Percentiles rank a stretch among this genome's conserved stretches.
phyloP scores from a whole-genome alignment of 2,329 filamentous ascomycete species.

The Thelonectria discophora region DNA sequence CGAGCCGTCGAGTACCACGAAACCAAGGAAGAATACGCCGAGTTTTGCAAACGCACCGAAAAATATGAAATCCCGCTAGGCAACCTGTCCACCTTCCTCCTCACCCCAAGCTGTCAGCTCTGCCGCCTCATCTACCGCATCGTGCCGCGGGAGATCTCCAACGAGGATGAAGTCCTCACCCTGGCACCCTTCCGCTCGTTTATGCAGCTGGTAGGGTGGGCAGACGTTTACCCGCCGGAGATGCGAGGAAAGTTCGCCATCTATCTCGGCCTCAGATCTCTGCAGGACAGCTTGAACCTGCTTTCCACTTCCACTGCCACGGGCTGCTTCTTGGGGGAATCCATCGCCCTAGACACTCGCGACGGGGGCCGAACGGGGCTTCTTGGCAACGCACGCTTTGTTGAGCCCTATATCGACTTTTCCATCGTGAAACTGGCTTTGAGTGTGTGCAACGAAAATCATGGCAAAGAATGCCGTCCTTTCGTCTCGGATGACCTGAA shows the following conservation, averaged over 20 bases:
- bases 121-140: slow-evolving; percentile 13
- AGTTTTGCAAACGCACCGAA: not conserved
- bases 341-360: not conserved
- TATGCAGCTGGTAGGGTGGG: not conserved
- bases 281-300: not conserved
- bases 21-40: not conserved
- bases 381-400: not conserved
- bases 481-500: not conserved
- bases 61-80: not conserved
- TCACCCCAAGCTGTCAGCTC: slow-evolving; percentile 2
- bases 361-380: not conserved
- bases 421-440: not conserved
- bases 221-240: not conserved
- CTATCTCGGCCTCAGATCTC: not conserved
- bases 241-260: not conserved
- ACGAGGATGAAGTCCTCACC: not conserved
- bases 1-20: not conserved
- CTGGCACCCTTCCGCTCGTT: not conserved
- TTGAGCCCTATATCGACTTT: not conserved
- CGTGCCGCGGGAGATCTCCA: not conserved
- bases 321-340: not conserved
- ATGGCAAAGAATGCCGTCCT: not conserved
- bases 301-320: too few species aligned
- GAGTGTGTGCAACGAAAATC: not conserved
- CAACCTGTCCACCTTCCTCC: not conserved